Percentiles rank a stretch among this genome's conserved stretches.
These are phyloP conservation scores for Isoetes taiwanensis DNA, from an alignment of 75 land plant genomes.

Conservation along the genomic window DNA sequence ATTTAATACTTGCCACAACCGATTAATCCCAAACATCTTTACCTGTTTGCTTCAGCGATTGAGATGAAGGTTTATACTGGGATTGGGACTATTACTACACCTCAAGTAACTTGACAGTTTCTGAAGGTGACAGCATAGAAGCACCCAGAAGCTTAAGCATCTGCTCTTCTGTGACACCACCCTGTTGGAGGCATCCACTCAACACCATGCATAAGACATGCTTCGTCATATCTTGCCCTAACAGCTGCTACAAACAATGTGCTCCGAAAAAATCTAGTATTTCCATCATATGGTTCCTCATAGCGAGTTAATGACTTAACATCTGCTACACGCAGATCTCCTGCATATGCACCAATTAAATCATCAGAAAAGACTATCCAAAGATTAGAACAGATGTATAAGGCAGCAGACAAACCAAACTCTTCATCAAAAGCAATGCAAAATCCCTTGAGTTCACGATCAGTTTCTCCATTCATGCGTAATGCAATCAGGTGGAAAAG, in stretches of 20 bases:
- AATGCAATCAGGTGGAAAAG: conserved; percentile 87
- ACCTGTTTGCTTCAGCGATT: too few relatives aligned
- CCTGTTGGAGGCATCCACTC: conserved; percentile 99
- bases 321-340: conserved; percentile 64
- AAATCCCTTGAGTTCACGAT: conserved; percentile 86
- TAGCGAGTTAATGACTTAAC: conserved; percentile 94
- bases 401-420: conserved; percentile 33
- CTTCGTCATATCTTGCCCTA: conserved; percentile 89
- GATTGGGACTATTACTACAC: too few relatives aligned
- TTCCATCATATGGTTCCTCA: conserved; percentile 99
- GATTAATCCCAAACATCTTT: too few relatives aligned
- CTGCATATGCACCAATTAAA: too few relatives aligned
- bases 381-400: background rate
- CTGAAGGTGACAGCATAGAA: conserved; percentile 38
- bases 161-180: conserved; percentile 91
- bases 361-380: background rate
- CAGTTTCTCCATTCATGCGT: conserved; percentile 93
- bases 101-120: conserved; percentile 78
- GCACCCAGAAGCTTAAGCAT: conserved; percentile 81
- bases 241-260: conserved; percentile 97
- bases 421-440: conserved; percentile 99
- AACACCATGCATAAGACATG: conserved; percentile 87
- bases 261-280: conserved; percentile 89
- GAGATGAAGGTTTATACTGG: too few relatives aligned
- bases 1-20: too few relatives aligned